phyloP scores from a whole-genome alignment of 768 basidiomycete species.

The Termitomyces sp. region DNA sequence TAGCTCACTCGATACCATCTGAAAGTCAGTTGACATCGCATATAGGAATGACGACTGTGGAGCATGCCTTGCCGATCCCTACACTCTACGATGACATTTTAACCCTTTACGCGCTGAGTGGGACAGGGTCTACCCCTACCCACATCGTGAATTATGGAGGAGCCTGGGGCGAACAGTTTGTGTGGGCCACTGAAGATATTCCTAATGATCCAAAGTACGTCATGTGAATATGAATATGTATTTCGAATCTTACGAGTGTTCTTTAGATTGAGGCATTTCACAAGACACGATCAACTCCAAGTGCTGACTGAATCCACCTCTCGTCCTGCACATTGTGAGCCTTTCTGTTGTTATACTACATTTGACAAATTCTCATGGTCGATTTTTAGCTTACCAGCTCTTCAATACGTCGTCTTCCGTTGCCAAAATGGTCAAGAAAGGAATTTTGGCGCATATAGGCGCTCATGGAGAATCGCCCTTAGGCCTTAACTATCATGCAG shows the following conservation, averaged over 20 bases:
- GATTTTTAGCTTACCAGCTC: conserved; percentile 48
- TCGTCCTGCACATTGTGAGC: conserved; percentile 56
- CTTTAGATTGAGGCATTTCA: conserved; percentile 57
- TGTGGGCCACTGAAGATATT: conserved; percentile 65
- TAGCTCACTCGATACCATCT: not conserved
- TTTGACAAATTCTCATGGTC: conserved; percentile 2
- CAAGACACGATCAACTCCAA: conserved; percentile 63
- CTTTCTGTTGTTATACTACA: not conserved
- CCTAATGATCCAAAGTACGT: conserved; percentile 66
- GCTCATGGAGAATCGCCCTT: conserved; percentile 73
- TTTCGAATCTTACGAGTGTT: not conserved
- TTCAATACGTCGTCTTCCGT: conserved; percentile 70
- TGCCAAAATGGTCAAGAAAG: conserved; percentile 65
- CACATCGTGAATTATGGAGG: conserved; percentile 82
- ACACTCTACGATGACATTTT: conserved; percentile 64
- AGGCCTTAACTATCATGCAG: conserved; percentile 74
- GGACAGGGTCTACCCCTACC: conserved; percentile 71
- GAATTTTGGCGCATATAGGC: conserved; percentile 62
- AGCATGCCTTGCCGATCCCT: conserved; percentile 67
- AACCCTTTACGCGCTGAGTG: conserved; percentile 59
- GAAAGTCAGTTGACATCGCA: not conserved
- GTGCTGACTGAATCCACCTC: conserved; percentile 55
- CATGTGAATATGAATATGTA: conserved; percentile 12
- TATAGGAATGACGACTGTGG: conserved; percentile 73
- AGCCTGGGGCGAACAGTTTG: conserved; percentile 57